Percentiles rank a stretch among this genome's conserved stretches.
These are phyloP conservation scores for Eutrema yunnanense DNA, from an alignment of 345 rosid genomes.

Conservation along the genomic window DNA sequence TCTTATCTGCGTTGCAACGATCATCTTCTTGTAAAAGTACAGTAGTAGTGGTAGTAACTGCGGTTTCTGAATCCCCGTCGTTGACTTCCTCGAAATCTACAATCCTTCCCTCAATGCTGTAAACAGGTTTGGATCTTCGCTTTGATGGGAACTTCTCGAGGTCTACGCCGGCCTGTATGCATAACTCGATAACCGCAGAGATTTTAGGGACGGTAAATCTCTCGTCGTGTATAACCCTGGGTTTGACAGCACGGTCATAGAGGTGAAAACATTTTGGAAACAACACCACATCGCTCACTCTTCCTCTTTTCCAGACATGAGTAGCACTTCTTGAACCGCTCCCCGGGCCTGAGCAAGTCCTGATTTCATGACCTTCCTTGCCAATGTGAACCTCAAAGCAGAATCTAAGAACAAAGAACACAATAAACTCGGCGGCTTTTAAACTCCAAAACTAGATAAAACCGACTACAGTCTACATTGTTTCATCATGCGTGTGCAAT, in stretches of 20 bases:
- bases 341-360: constrained; percentile 68
- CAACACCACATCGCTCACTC: constrained; percentile 45
- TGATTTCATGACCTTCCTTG: constrained; percentile 63
- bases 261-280: constrained; percentile 79
- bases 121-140: constrained; percentile 77
- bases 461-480: background rate
- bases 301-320: constrained; percentile 76
- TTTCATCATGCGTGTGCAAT: background rate
- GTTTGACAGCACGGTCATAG: constrained; percentile 75
- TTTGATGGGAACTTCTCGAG: constrained; percentile 56
- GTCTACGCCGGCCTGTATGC: constrained; percentile 79
- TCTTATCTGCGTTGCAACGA: constrained; percentile 1
- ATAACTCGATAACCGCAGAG: constrained; percentile 78
- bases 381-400: constrained; percentile 72
- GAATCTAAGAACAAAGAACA: constrained; percentile 35
- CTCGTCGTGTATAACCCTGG: constrained; percentile 67
- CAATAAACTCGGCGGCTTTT: background rate
- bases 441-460: background rate
- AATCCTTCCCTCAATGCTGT: constrained; percentile 78
- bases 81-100: constrained; percentile 61
- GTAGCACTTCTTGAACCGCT: constrained; percentile 62
- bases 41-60: background rate
- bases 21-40: constrained; percentile 2
- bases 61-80: constrained; percentile 9
- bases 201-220: constrained; percentile 41